phyloP scores from a whole-genome alignment of 2,329 filamentous ascomycete genomes.

The Scedosporium apiospermum region DNA sequence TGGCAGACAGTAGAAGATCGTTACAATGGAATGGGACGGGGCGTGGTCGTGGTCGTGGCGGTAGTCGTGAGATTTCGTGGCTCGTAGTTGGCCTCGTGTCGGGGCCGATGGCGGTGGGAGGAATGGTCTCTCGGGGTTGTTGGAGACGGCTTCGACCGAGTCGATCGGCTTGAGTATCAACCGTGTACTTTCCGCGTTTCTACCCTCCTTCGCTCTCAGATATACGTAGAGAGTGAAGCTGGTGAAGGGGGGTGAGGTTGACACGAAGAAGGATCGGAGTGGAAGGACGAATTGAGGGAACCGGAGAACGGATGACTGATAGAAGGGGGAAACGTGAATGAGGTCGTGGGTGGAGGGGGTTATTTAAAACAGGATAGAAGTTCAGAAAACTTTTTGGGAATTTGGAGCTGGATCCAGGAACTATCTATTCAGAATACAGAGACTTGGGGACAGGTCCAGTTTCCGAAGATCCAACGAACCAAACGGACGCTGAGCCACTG shows the following conservation, averaged over 20 bases:
- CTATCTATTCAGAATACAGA: background rate
- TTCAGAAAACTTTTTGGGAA: background rate
- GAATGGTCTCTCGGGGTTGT: background rate
- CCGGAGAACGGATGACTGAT: background rate
- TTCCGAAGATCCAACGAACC: constrained; percentile 4
- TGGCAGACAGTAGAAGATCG: background rate
- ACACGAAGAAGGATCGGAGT: background rate
- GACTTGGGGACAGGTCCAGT: background rate
- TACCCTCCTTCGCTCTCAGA: background rate
- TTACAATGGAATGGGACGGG: background rate
- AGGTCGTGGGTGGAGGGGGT: background rate
- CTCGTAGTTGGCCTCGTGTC: background rate
- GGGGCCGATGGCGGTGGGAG: background rate
- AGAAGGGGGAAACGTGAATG: background rate
- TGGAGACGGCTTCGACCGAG: background rate
- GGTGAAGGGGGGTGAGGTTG: background rate
- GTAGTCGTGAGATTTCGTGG: background rate
- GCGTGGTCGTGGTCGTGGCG: background rate
- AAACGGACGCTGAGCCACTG: background rate
- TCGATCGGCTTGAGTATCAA: background rate
- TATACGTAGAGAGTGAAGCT: background rate
- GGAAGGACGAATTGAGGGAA: background rate
- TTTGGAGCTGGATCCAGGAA: background rate
- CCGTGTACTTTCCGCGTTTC: background rate
- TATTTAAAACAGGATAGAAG: background rate